Conservation (phyloP, 768 basidiomycete genomes). For the Suillus spraguei region DNA sequence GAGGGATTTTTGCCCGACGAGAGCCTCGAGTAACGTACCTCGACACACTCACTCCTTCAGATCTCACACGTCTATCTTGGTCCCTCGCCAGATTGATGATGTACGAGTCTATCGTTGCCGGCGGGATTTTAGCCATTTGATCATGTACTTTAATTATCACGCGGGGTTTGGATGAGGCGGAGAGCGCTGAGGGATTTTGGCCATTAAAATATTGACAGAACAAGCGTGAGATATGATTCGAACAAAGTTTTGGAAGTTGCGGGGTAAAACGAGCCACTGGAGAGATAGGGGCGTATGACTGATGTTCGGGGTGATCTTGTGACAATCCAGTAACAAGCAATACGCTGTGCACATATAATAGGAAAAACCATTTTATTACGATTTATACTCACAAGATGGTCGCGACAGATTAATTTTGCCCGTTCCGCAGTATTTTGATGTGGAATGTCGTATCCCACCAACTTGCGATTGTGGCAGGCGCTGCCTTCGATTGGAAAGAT, state of each 20-base stretch:
- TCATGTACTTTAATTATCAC: background rate
- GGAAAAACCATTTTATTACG: too few relatives aligned
- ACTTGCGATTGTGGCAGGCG: background rate
- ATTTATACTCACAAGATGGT: background rate
- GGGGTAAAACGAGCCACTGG: background rate
- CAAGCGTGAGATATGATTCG: background rate
- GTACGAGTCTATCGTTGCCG: background rate
- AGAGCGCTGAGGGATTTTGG: background rate
- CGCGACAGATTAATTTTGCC: background rate
- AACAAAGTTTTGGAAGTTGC: background rate
- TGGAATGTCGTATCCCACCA: background rate
- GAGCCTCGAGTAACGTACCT: background rate
- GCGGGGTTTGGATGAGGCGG: background rate
- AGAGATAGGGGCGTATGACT: background rate
- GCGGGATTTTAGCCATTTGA: slow-evolving; percentile 3
- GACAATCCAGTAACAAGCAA: background rate
- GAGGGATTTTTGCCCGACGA: slow-evolving; percentile 5
- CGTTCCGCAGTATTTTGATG: background rate
- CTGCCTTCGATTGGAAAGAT: background rate
- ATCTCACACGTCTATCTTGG: background rate
- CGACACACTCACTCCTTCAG: background rate
- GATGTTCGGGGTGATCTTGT: too few relatives aligned
- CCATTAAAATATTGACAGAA: background rate
- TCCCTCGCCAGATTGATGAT: background rate
- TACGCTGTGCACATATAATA: background rate